Conservation (phyloP, 352 stramenopile species). For the Pythium utonaiense region DNA sequence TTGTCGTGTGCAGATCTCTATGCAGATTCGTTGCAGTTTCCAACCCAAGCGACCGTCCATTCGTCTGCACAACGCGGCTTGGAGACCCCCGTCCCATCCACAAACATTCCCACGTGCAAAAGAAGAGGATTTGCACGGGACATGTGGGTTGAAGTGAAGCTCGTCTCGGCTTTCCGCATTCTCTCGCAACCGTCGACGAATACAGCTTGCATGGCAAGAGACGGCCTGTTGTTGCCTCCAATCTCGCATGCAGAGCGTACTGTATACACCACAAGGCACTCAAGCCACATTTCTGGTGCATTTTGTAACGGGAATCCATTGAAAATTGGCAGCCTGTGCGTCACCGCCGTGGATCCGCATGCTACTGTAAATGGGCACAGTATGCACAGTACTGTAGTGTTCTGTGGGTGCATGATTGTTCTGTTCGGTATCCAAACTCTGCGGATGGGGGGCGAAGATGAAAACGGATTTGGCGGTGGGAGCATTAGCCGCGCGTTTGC, state of each 20-base stretch:
- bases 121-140: not conserved
- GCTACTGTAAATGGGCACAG: too few relatives aligned
- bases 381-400: not conserved
- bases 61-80: not conserved
- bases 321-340: not conserved
- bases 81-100: not conserved
- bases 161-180: not conserved
- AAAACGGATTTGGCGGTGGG: not conserved
- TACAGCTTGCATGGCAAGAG: too few relatives aligned
- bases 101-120: not conserved
- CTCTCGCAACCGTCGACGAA: not conserved
- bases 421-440: slow-evolving; percentile 1
- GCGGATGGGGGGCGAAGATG: not conserved
- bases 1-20: not conserved
- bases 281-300: too few relatives aligned
- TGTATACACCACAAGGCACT: too few relatives aligned
- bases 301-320: not conserved
- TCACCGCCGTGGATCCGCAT: not conserved
- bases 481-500: not conserved
- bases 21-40: not conserved
- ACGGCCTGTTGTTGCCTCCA: not conserved
- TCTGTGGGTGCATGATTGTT: slow-evolving; percentile 1
- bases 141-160: not conserved
- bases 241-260: not conserved
- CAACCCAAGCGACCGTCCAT: not conserved